Base-by-base conservation (phyloP, 768 basidiomycete species). In the Trametes cubensis region DNA sequence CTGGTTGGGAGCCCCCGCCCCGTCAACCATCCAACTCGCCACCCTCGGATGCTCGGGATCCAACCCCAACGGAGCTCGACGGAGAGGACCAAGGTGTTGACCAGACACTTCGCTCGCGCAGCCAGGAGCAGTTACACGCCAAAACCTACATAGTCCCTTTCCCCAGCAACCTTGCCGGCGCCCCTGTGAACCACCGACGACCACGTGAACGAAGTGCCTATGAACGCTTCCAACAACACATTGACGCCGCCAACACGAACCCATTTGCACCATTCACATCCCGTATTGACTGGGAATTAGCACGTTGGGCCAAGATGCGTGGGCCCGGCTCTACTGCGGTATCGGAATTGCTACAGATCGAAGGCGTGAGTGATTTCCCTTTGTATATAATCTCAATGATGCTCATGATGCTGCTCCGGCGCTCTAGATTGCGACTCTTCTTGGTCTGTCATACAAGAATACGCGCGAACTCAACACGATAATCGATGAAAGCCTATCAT, bases 211-310 rank as follows among this genome's bases (percentile, higher is more conserved):
- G 41, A 20, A 4, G 14, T 2, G 47, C 11, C 38, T 20, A 38
- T 14, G 25, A 15, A 39, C 2, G 38, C 2, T 10, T 48, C 14
- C 41, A 30, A 50, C 20, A 34, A 5, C 11, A 34, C 18, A 13
- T 20, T 15, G 15, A 13, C 17, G 56, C 54, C 8, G 3, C 26
- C 7, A 18, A 47, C 34, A 2, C 11, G 4, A 60, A 63, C 25
- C 21, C 46, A 0, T 70, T 60, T 50, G 72, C 75, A 15, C 79
- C 75, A 0, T 80, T 80, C 64, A 10, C 15, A 0, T 76, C 75
- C 0, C 42, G 72, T 38, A 40, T 77, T 1, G 77, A 79, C 41
- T 81, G 76, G 77, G 75, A 77, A 58, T 21, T 80, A 26, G 78
- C 75, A 2, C 50, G 62, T n/a, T 80, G 80, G 79, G 77, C 75